These are phyloP conservation scores for Aspergillus wentii DNA, from an alignment of 495 filamentous ascomycete species.

Conservation along the genomic window DNA sequence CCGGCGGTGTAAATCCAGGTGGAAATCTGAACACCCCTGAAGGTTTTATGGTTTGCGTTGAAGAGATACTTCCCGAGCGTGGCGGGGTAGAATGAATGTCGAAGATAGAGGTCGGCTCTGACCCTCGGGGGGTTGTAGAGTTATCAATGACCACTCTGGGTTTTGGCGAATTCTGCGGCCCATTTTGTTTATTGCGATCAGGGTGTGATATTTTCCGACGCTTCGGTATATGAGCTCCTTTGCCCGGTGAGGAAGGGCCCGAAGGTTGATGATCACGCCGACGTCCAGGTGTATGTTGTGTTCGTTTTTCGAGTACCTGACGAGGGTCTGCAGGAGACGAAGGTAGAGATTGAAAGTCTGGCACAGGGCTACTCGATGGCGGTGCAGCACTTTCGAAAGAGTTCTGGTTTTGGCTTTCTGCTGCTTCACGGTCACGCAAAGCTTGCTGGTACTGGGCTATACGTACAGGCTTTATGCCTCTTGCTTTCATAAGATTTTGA, in stretches of 20 bases:
- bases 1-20: conserved; percentile 29
- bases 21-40: conserved; percentile 36
- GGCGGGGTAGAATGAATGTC: conserved; percentile 39
- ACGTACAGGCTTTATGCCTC: conserved; percentile 59
- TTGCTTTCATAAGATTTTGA: conserved; percentile 50
- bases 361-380: conserved; percentile 29
- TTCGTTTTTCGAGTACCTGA: background rate
- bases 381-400: conserved; percentile 16
- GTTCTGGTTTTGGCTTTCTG: conserved; percentile 53
- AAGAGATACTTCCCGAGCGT: conserved; percentile 27
- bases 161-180: conserved; percentile 4
- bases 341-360: conserved; percentile 11
- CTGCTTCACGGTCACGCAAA: conserved; percentile 21
- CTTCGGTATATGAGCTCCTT: conserved; percentile 14
- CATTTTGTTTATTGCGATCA: conserved; percentile 6
- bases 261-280: background rate
- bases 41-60: conserved; percentile 12
- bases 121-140: conserved; percentile 6
- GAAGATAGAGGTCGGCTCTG: conserved; percentile 11
- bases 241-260: conserved; percentile 5
- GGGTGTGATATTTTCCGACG: conserved; percentile 29
- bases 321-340: conserved; percentile 16
- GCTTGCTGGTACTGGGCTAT: conserved; percentile 26
- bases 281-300: background rate
- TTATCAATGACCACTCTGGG: conserved; percentile 26